Percentiles rank a stretch among this genome's conserved stretches.
phyloP scores from a whole-genome alignment of 1,284 basidiomycete genomes.

The Moesziomyces antarcticus region DNA sequence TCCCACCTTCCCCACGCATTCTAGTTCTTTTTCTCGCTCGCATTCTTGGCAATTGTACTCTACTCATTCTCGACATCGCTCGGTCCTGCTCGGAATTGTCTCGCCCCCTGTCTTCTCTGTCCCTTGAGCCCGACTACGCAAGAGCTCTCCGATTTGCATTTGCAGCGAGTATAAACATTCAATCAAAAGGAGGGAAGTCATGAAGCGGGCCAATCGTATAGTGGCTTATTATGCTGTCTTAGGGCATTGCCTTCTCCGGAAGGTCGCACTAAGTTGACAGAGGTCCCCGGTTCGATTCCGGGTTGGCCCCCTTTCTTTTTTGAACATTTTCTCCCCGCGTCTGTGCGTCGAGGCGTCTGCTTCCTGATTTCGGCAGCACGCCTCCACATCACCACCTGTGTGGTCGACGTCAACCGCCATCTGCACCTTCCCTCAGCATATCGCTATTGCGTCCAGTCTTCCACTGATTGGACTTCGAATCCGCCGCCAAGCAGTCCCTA shows the following conservation, averaged over 20 bases:
- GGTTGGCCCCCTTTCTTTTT: slow-evolving; percentile 25
- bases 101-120: no score
- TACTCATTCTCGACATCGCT: no score
- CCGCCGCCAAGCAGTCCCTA: no score
- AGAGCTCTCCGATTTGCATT: no score
- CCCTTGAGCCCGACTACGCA: no score
- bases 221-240: slow-evolving; percentile 59
- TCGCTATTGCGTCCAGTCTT: neutral
- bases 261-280: slow-evolving; percentile 36
- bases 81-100: no score
- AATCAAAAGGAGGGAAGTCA: no score
- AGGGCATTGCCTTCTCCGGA: slow-evolving; percentile 12
- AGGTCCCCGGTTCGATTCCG: slow-evolving; percentile 41
- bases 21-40: neutral
- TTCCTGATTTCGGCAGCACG: no score
- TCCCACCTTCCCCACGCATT: no score
- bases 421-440: neutral
- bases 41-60: neutral
- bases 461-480: no score
- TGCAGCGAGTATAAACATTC: no score
- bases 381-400: neutral
- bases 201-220: slow-evolving; percentile 42
- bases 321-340: neutral
- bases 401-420: neutral
- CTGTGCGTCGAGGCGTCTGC: neutral